phyloP scores from a whole-genome alignment of 371 early-diverging fungal species.

The Apophysomyces variabilis region DNA sequence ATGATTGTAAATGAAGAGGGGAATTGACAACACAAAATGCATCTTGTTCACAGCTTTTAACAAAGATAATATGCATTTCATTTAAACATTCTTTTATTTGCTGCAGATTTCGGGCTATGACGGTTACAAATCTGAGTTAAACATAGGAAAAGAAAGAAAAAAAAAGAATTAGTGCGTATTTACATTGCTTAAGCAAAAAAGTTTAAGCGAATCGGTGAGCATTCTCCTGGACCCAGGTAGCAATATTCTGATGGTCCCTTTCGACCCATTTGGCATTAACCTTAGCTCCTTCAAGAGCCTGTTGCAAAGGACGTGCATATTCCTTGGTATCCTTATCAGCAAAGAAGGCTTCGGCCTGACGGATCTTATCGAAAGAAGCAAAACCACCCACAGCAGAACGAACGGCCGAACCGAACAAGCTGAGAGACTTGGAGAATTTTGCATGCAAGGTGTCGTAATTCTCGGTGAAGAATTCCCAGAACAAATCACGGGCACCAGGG shows the following conservation, averaged over 20 bases:
- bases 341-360: slow-evolving; percentile 77
- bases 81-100: no score
- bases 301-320: slow-evolving; percentile 76
- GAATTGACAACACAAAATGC: no score
- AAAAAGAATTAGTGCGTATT: neutral
- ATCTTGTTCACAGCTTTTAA: no score
- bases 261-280: slow-evolving; percentile 81
- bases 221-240: slow-evolving; percentile 63
- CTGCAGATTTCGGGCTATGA: no score
- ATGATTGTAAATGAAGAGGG: no score
- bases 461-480: slow-evolving; percentile 81
- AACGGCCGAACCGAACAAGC: slow-evolving; percentile 78
- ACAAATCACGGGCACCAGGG: slow-evolving; percentile 62
- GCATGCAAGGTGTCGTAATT: slow-evolving; percentile 72
- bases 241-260: slow-evolving; percentile 75
- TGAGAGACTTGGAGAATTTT: slow-evolving; percentile 74
- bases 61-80: no score
- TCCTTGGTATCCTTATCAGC: slow-evolving; percentile 74
- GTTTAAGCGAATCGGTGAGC: slow-evolving; percentile 28
- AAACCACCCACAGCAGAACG: slow-evolving; percentile 74
- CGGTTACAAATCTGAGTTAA: no score
- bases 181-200: neutral
- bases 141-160: no score
- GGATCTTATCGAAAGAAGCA: slow-evolving; percentile 64
- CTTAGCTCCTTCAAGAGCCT: slow-evolving; percentile 85